Conservation (phyloP, 2,329 filamentous ascomycete species). For the Fusarium pininemorale region DNA sequence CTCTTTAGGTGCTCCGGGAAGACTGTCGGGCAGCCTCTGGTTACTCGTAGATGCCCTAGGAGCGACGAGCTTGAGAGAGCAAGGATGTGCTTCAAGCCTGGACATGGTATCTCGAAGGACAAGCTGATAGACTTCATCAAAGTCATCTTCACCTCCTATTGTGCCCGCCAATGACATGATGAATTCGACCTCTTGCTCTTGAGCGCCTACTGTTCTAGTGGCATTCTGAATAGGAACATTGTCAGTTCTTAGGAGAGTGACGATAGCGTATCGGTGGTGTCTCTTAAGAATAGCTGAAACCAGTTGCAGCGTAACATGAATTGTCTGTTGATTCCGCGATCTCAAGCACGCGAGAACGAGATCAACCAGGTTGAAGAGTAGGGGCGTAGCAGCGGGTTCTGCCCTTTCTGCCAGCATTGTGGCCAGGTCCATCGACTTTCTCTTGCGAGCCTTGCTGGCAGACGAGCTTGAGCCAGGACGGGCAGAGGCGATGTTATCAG, state of each 20-base stretch:
- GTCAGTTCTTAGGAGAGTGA: constrained; percentile 76
- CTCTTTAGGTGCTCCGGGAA: constrained; percentile 69
- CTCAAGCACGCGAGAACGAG: constrained; percentile 85
- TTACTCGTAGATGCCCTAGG: constrained; percentile 67
- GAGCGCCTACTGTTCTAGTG: constrained; percentile 75
- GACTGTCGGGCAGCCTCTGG: constrained; percentile 65
- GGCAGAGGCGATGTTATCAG: constrained; percentile 59
- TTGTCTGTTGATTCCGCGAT: constrained; percentile 87
- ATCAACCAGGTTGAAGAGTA: constrained; percentile 93
- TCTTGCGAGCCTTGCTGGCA: constrained; percentile 76
- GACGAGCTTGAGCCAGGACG: constrained; percentile 56
- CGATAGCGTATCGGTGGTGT: constrained; percentile 87
- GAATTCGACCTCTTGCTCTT: constrained; percentile 78
- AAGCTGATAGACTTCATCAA: constrained; percentile 77
- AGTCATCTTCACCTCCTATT: constrained; percentile 73
- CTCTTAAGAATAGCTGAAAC: constrained; percentile 86
- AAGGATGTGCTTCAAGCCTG: constrained; percentile 76
- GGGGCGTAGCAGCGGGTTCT: constrained; percentile 78
- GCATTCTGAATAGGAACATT: constrained; percentile 62
- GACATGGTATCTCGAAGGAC: constrained; percentile 76
- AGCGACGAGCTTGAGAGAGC: constrained; percentile 74
- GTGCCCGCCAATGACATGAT: constrained; percentile 74
- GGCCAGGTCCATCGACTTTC: constrained; percentile 89
- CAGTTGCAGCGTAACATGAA: constrained; percentile 87
- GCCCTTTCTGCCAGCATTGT: constrained; percentile 80